These are phyloP conservation scores for Aspergillus novoparasiticus DNA, from an alignment of 2,329 filamentous ascomycete species.

Conservation along the genomic window DNA sequence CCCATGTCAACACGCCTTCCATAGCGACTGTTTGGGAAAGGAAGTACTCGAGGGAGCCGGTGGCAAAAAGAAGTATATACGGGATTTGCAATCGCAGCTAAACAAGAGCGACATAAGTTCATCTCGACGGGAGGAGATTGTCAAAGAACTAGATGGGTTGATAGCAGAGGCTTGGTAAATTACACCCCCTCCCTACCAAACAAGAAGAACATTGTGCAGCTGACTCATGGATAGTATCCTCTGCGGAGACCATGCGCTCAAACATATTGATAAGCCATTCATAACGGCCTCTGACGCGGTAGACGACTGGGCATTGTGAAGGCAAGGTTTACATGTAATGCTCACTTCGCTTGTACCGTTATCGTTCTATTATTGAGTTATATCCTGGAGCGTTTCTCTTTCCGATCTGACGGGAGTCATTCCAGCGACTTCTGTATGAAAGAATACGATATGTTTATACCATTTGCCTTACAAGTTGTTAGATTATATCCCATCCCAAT, in stretches of 20 bases:
- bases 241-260: slow-evolving; percentile 93
- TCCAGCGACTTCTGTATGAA: background rate
- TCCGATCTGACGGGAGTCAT: background rate
- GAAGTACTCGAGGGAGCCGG: slow-evolving; percentile 83
- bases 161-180: slow-evolving; percentile 83
- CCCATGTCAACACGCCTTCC: slow-evolving; percentile 96
- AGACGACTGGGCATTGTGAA: slow-evolving; percentile 75
- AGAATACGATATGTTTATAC: slow-evolving; percentile 4
- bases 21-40: slow-evolving; percentile 88
- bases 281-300: slow-evolving; percentile 71
- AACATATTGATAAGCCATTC: slow-evolving; percentile 91
- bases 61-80: slow-evolving; percentile 75
- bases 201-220: slow-evolving; percentile 23
- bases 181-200: background rate
- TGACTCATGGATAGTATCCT: slow-evolving; percentile 65
- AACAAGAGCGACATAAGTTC: slow-evolving; percentile 73
- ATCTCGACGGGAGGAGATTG: slow-evolving; percentile 74
- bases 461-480: background rate
- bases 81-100: slow-evolving; percentile 82
- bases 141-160: slow-evolving; percentile 86
- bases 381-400: background rate
- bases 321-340: background rate
- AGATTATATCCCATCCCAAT: background rate
- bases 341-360: background rate
- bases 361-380: background rate